Evolutionary conservation across 345 rosid species (phyloP), one percentile per base, ranked within the genome.

Genomic region (Eucalyptus guilfoylei): DNA sequence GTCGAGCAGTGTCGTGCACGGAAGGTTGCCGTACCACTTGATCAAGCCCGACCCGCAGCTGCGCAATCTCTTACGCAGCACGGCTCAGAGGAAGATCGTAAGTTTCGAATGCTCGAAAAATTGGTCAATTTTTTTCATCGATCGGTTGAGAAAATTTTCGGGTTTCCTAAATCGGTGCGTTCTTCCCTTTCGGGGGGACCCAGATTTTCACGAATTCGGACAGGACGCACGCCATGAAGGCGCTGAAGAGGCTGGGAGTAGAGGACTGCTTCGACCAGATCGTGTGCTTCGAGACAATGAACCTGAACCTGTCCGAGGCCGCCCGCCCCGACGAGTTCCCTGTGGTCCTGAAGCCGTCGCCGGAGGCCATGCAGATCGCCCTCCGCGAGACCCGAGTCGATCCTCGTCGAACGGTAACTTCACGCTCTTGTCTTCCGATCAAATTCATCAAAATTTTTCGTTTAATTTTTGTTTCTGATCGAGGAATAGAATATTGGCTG

Each of bases 141-240:
- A 80, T 34, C 16, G 12, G 14, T 28, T 32, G 55, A 48, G 47
- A 55, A 34, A 44, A 86, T 11, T 23, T 23, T 10, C 14, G 45
- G 6, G 45, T 72, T 72, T 37, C 83, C 83, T 72, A 21, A 72
- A 34, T 13, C 45, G 3, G 11, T 49, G 19, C 9, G 10, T 67
- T 12, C 49, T 90, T 13, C 44, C 15, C 1, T 16, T 85, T 49
- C 2, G 3, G 7, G 9, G 14, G 62, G 13, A n/a, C n/a, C 30
- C 90, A 97, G 99, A 96, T 97, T 49, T 97, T 96, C 90, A 97
- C 99, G 83, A 97, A 97, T 91, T 96, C 99, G n/a, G 99, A 97
- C 90, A 92, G 95, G 89, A 90, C 86, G 44, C 99, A 97, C 91
- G 99, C 99, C 54, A 90, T 90, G 12, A 94, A 86, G 91, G 94